Conservation (phyloP, 2,329 filamentous ascomycete species). For the Niveomyces coronatus region DNA sequence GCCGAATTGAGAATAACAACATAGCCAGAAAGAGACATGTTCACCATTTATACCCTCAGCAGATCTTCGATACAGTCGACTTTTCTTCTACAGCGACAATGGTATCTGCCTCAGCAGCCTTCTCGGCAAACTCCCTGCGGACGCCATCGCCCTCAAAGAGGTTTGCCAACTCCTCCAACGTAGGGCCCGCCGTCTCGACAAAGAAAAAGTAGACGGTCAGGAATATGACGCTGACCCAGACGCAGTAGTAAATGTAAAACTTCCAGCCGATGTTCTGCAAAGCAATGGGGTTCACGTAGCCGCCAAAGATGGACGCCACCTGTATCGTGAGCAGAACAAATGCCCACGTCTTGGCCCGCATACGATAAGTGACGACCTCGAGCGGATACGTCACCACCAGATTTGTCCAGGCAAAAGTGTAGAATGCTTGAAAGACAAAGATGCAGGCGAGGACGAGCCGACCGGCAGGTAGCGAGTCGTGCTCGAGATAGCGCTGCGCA, state of each 20-base stretch:
- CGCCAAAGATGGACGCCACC: constrained; percentile 26
- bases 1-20: too few relatives aligned
- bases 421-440: constrained; percentile 31
- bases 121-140: constrained; percentile 10
- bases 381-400: constrained; percentile 33
- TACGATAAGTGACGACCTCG: constrained; percentile 30
- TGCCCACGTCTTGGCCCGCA: constrained; percentile 31
- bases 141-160: constrained; percentile 14
- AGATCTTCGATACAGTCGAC: too few relatives aligned
- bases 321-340: constrained; percentile 31
- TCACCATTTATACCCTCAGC: too few relatives aligned
- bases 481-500: constrained; percentile 26
- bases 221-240: constrained; percentile 28
- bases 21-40: too few relatives aligned
- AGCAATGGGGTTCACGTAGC: constrained; percentile 30
- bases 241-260: constrained; percentile 32
- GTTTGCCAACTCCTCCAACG: constrained; percentile 24
- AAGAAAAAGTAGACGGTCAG: constrained; percentile 30
- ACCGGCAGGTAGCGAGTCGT: constrained; percentile 20
- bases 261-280: constrained; percentile 29
- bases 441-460: constrained; percentile 30
- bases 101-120: constrained; percentile 11
- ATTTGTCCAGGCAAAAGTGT: constrained; percentile 33
- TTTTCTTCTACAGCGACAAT: constrained; percentile 9
- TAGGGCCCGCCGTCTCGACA: constrained; percentile 26